Percentiles rank a stretch among this genome's conserved stretches.
phyloP scores from a whole-genome alignment of 2,329 filamentous ascomycete genomes.

The Paraphaeosphaeria minitans region DNA sequence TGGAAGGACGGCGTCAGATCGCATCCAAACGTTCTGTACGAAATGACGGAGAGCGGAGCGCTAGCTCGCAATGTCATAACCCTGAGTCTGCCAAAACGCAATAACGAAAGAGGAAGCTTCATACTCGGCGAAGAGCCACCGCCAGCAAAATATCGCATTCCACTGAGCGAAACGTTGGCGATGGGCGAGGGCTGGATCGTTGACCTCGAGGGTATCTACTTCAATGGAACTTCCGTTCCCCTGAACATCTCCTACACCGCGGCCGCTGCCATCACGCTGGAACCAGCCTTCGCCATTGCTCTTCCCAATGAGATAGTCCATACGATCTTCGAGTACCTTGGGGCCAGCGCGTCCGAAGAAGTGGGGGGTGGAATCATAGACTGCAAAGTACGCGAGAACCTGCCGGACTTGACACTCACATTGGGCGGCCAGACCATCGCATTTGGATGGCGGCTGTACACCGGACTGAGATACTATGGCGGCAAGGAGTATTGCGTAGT shows the following conservation, averaged over 20 bases:
- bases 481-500: not conserved
- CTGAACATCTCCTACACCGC: not conserved
- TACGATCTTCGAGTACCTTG: not conserved
- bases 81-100: not conserved
- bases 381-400: not conserved
- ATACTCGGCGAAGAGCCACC: not conserved
- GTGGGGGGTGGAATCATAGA: not conserved
- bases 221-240: not conserved
- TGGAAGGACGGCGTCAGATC: not conserved
- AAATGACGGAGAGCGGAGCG: not conserved
- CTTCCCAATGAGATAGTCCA: not conserved
- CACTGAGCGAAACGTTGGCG: not conserved
- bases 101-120: not conserved
- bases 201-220: not conserved
- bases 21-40: not conserved
- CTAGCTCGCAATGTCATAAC: not conserved
- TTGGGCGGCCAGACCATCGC: not conserved
- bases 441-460: not conserved
- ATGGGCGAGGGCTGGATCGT: not conserved
- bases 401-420: not conserved
- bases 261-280: not conserved
- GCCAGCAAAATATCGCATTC: not conserved
- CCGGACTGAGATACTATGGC: not conserved
- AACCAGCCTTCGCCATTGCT: not conserved
- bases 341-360: not conserved